phyloP scores from a whole-genome alignment of 306 rosid species.

The Casuarina glauca region DNA sequence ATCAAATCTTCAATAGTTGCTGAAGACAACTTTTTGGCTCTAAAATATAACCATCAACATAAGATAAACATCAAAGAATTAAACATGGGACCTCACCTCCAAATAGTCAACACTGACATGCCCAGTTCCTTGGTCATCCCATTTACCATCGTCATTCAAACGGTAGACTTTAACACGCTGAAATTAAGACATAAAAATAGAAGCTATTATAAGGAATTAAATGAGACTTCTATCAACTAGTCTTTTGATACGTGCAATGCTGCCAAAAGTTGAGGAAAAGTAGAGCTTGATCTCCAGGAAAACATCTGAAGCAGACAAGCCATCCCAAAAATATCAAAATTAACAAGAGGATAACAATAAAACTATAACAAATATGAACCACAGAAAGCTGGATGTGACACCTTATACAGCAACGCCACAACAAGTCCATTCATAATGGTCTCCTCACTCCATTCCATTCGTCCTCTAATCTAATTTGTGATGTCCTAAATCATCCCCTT shows the following conservation, averaged over 20 bases:
- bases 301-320: slow-evolving; percentile 4
- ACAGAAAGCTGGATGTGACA: not conserved
- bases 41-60: slow-evolving; percentile 5
- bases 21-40: slow-evolving; percentile 6
- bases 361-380: slow-evolving; percentile 8
- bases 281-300: not conserved
- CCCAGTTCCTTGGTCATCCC: slow-evolving; percentile 99
- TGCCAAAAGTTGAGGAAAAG: not conserved
- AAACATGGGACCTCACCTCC: slow-evolving; percentile 61
- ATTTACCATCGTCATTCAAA: slow-evolving; percentile 85
- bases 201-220: not conserved
- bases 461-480: no score
- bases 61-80: slow-evolving; percentile 26
- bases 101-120: slow-evolving; percentile 82
- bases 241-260: slow-evolving; percentile 11
- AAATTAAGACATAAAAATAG: slow-evolving; percentile 29
- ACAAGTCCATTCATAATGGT: not conserved
- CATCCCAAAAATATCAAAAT: slow-evolving; percentile 9
- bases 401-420: not conserved
- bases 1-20: not conserved
- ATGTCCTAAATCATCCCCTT: no score
- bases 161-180: slow-evolving; percentile 99
- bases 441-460: no score
- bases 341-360: slow-evolving; percentile 8
- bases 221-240: slow-evolving; percentile 18